A percentile compares a stretch with the other conserved stretches of the same genome.
Evolutionary conservation across 352 stramenopile genomes (phyloP).

Genomic region (Thalassiosira livingstoniorum): DNA sequence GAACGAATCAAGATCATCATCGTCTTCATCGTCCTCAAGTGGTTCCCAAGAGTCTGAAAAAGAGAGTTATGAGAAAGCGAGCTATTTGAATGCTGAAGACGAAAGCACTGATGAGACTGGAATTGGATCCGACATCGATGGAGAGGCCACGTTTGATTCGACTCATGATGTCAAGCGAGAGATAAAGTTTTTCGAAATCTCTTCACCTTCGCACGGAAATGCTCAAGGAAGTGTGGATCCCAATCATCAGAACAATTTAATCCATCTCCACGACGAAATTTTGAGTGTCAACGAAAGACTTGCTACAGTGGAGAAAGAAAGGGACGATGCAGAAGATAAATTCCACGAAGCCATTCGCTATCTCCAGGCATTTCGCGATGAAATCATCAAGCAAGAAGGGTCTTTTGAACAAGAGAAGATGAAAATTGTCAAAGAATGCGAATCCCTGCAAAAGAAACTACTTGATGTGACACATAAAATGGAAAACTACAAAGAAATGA

Average conservation of each 20-base stretch:
- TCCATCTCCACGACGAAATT: constrained; percentile 1
- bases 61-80: too few relatives aligned
- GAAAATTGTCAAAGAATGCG: constrained; percentile 7
- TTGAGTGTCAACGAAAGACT: background rate
- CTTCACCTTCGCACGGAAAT: too few relatives aligned
- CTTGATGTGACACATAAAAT: constrained; percentile 20
- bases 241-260: constrained; percentile 16
- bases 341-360: constrained; percentile 41
- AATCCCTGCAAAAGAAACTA: constrained; percentile 45
- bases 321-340: constrained; percentile 43
- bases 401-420: background rate
- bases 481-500: constrained; percentile 12
- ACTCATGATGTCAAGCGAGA: too few relatives aligned
- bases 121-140: too few relatives aligned
- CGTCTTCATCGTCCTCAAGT: constrained; percentile 6
- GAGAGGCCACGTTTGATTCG: too few relatives aligned
- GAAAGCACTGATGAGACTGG: too few relatives aligned
- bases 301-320: constrained; percentile 33
- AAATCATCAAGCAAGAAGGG: constrained; percentile 43
- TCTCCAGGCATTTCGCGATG: constrained; percentile 38
- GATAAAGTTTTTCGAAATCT: too few relatives aligned
- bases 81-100: too few relatives aligned
- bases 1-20: too few relatives aligned
- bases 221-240: background rate
- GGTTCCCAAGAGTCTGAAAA: too few relatives aligned